A percentile compares a stretch with the other conserved stretches of the same genome.
Conservation (phyloP, 163 green algal species). For the Scenedesmus sp. region DNA sequence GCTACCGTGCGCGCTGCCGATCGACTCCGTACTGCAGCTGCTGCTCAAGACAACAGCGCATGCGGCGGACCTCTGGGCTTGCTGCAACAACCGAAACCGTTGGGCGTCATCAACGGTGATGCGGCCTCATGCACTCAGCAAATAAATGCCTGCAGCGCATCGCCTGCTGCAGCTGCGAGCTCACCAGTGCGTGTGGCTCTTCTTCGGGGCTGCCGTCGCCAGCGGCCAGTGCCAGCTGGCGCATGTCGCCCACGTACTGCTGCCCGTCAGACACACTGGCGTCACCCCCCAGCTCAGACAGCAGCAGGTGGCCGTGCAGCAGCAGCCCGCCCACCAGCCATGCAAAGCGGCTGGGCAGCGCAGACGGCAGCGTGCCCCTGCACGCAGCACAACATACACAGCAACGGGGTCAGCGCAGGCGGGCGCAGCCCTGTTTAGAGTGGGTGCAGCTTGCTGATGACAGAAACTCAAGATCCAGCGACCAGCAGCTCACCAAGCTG, state of each 20-base stretch:
- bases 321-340: conserved; percentile 86
- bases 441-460: too few relatives aligned
- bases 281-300: conserved; percentile 34
- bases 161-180: too few relatives aligned
- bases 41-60: neutral
- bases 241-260: conserved; percentile 54
- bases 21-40: too few relatives aligned
- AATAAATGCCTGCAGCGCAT: too few relatives aligned
- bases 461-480: too few relatives aligned
- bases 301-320: conserved; percentile 76
- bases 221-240: conserved; percentile 36
- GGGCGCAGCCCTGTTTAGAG: too few relatives aligned
- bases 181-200: conserved; percentile 50
- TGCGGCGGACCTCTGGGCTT: neutral
- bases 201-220: conserved; percentile 39
- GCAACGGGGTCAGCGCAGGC: neutral
- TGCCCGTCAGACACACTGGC: conserved; percentile 6
- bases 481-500: too few relatives aligned
- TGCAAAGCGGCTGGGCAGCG: conserved; percentile 77
- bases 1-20: too few relatives aligned
- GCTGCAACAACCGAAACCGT: too few relatives aligned
- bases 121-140: too few relatives aligned
- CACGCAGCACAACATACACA: neutral
- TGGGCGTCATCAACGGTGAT: too few relatives aligned
- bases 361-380: neutral